phyloP scores from a whole-genome alignment of 139 green algal species.

The Penium margaritaceum region DNA sequence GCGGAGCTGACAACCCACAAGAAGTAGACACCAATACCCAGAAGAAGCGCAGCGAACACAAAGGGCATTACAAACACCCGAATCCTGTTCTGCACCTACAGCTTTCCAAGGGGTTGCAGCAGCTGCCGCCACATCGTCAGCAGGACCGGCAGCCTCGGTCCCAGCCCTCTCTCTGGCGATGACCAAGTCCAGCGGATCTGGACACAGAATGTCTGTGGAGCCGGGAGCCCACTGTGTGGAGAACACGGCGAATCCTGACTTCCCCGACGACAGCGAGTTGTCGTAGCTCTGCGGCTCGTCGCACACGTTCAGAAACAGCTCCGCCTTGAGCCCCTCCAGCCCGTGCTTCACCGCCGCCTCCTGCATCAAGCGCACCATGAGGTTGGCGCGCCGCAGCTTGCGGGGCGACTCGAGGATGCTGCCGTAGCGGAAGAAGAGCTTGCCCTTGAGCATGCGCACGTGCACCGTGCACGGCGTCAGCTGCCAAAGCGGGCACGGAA shows the following conservation, averaged over 20 bases:
- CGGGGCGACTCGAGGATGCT: not conserved
- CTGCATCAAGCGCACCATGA: too few relatives aligned
- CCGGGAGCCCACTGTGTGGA: slow-evolving; percentile 23
- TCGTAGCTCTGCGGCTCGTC: slow-evolving; percentile 24
- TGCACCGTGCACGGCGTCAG: slow-evolving; percentile 1
- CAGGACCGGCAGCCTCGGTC: too few relatives aligned
- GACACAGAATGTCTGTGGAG: slow-evolving; percentile 18
- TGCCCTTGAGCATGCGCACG: not conserved
- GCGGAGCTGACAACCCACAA: too few relatives aligned
- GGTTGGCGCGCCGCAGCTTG: slow-evolving; percentile 6
- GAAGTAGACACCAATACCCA: too few relatives aligned
- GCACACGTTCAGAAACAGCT: slow-evolving; percentile 34
- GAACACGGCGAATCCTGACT: slow-evolving; percentile 25
- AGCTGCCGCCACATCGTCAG: too few relatives aligned
- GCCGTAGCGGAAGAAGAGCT: slow-evolving; percentile 20
- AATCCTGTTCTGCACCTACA: too few relatives aligned
- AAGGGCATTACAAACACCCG: too few relatives aligned
- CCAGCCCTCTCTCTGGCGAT: too few relatives aligned
- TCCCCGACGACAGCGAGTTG: slow-evolving; percentile 4
- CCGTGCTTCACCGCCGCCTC: too few relatives aligned
- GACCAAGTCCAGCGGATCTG: slow-evolving; percentile 36
- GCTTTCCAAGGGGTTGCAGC: too few relatives aligned
- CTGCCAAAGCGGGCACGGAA: not conserved
- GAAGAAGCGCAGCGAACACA: too few relatives aligned
- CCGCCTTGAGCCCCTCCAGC: too few relatives aligned